Evolutionary conservation across 108 stramenopile species (phyloP), one percentile per base, ranked within the genome.

Genomic region (Bacterosira constricta): DNA sequence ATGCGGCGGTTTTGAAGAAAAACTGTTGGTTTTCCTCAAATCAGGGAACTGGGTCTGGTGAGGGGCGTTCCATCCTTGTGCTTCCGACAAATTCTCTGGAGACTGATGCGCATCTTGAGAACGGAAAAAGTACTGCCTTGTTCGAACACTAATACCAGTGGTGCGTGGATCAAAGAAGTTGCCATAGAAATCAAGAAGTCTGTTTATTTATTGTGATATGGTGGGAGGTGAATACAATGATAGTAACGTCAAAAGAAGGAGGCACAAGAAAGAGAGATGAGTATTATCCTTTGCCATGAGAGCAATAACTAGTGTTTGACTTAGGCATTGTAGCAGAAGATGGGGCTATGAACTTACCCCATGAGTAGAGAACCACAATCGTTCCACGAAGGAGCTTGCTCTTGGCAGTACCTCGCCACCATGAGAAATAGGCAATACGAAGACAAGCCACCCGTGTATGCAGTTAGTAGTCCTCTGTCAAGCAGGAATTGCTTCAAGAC

Each of bases 401-500:
- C 94, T 69, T 93, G 95, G 23, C 91, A 84, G 51, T 91, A 96
- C 32, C 95, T 83, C 4, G 95, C 89, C 10, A 95, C 83, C 91
- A 97, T 92, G 20, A 97, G 85, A 26, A 95, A 93, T 0, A 97
- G 85, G 46, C 94, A 92, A 58, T 97, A 95, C 5, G 91, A 91
- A 3, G 92, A 92, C 7, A 97, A 77, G 5, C 97, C 97, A 17
- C 97, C 97, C 2, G 97, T 96, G 71, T 95, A 97, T 20, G 91
- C 83, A 18, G 90, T 96, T 55, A 90, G 61, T 25, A 97, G 69
- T 13, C 94, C 94, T 47, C 92, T 77, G 73, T 96, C 89, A 52
- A 90, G 79, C 52, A 96, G 66, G 54, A 97, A 97, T 72, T 95
- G 90, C 62, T 95, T 95, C 44, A 95, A 61, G 10, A 95, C 82